These are phyloP conservation scores for Conticribra guillardii DNA, from an alignment of 108 stramenopile species.

Conservation along the genomic window DNA sequence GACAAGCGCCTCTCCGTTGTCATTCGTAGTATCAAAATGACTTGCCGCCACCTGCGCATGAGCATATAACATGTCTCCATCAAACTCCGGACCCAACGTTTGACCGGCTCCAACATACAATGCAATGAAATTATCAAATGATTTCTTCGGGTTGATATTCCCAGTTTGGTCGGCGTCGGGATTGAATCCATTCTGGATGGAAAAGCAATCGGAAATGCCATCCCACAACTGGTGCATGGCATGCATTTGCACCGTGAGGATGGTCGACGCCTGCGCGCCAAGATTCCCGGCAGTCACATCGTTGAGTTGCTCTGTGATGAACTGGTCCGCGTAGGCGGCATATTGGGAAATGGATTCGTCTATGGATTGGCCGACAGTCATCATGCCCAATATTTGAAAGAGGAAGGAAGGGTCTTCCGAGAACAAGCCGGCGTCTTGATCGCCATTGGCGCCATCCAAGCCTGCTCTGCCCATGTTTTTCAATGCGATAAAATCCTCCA, in stretches of 20 bases:
- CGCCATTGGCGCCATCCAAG: constrained; percentile 7
- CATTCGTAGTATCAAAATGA: constrained; percentile 45
- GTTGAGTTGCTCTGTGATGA: constrained; percentile 43
- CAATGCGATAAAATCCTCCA: constrained; percentile 42
- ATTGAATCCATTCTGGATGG: constrained; percentile 43
- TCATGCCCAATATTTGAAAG: constrained; percentile 76
- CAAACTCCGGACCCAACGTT: constrained; percentile 48
- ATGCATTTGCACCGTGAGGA: constrained; percentile 74
- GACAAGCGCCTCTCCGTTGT: constrained; percentile 51
- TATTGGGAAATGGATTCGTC: constrained; percentile 31
- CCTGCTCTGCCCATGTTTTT: constrained; percentile 29
- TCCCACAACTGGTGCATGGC: constrained; percentile 67
- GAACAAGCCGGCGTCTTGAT: constrained; percentile 23
- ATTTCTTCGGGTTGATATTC: constrained; percentile 48
- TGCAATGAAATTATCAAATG: constrained; percentile 83
- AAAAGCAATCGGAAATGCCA: constrained; percentile 59
- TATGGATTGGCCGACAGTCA: constrained; percentile 31
- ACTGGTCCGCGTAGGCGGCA: constrained; percentile 62
- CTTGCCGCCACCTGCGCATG: constrained; percentile 58
- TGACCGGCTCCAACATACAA: constrained; percentile 77
- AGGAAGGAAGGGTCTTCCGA: constrained; percentile 50
- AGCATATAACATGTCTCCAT: constrained; percentile 76
- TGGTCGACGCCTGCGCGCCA: constrained; percentile 57
- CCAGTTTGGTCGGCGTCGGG: constrained; percentile 62
- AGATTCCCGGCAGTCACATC: constrained; percentile 38